These are phyloP conservation scores for Cystobasidiaceae sp. DNA, from an alignment of 1,284 basidiomycete species.

Conservation along the genomic window DNA sequence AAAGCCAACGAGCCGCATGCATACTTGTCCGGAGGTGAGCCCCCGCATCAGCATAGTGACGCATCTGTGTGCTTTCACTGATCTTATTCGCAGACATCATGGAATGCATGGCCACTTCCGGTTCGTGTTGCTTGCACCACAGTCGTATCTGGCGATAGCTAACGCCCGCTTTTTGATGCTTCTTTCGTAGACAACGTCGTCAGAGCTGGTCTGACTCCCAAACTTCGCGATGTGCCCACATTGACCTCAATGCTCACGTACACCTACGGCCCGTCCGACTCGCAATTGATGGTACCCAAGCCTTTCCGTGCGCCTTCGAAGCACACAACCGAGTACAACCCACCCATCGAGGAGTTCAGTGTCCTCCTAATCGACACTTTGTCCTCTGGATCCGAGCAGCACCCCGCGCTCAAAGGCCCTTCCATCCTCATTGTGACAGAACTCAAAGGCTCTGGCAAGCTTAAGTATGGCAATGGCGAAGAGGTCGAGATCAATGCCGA, in stretches of 20 bases:
- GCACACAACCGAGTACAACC: slow-evolving; percentile 69
- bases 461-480: slow-evolving; percentile 38
- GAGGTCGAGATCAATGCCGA: slow-evolving; percentile 52
- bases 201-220: slow-evolving; percentile 94
- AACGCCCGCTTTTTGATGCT: not conserved
- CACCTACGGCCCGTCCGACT: slow-evolving; percentile 60
- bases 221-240: slow-evolving; percentile 86
- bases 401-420: slow-evolving; percentile 68
- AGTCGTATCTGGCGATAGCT: not conserved
- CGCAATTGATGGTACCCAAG: slow-evolving; percentile 57
- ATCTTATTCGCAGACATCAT: slow-evolving; percentile 66
- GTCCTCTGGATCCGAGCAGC: slow-evolving; percentile 50
- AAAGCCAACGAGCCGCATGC: slow-evolving; percentile 96
- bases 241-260: slow-evolving; percentile 87
- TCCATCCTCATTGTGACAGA: slow-evolving; percentile 73
- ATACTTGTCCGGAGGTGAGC: slow-evolving; percentile 80
- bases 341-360: slow-evolving; percentile 89
- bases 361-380: slow-evolving; percentile 64
- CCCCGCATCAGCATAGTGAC: not conserved
- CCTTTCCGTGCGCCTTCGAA: slow-evolving; percentile 28
- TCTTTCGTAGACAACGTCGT: slow-evolving; percentile 78
- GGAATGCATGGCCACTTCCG: slow-evolving; percentile 51
- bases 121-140: slow-evolving; percentile 11
- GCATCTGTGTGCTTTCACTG: not conserved
- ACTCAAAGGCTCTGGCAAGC: slow-evolving; percentile 54